Percentiles rank a stretch among this genome's conserved stretches.
Conservation (phyloP, 2,329 filamentous ascomycete genomes). For the Sclerotiophoma versabilis region DNA sequence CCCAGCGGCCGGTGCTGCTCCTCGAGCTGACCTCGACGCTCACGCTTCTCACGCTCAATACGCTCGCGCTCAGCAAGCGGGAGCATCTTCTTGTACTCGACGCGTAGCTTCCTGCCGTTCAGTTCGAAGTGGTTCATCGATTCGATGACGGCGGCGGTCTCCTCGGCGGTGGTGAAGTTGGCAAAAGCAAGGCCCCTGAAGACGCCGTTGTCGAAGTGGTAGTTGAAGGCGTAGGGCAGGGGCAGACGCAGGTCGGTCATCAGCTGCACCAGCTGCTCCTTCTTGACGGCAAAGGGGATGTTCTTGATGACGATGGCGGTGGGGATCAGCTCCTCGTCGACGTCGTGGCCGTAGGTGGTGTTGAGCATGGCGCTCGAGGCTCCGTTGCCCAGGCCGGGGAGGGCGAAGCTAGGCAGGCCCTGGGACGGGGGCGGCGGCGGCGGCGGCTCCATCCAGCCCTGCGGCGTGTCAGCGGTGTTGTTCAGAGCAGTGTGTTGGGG, state of each 20-base stretch:
- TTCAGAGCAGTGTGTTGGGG: neutral
- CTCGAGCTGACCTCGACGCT: slow-evolving; percentile 92
- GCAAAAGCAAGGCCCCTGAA: slow-evolving; percentile 96
- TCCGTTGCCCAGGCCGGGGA: slow-evolving; percentile 49
- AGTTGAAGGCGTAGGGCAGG: slow-evolving; percentile 98
- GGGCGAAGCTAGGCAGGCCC: slow-evolving; percentile 50
- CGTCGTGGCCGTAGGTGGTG: slow-evolving; percentile 59
- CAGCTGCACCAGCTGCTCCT: slow-evolving; percentile 88
- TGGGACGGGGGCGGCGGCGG: slow-evolving; percentile 48
- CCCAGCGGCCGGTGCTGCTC: slow-evolving; percentile 87
- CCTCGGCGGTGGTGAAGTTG: slow-evolving; percentile 95
- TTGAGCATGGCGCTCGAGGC: slow-evolving; percentile 44
- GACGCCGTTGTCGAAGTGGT: slow-evolving; percentile 98
- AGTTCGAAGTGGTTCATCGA: slow-evolving; percentile 95
- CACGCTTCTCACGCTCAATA: slow-evolving; percentile 95
- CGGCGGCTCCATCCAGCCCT: slow-evolving; percentile 68
- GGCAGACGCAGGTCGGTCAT: slow-evolving; percentile 96
- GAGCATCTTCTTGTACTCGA: slow-evolving; percentile 99
- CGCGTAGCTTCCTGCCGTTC: slow-evolving; percentile 89
- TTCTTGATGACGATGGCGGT: slow-evolving; percentile 99
- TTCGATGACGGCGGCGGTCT: slow-evolving; percentile 91
- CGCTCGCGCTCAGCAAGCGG: slow-evolving; percentile 92
- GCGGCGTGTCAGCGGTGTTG: neutral
- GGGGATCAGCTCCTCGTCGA: slow-evolving; percentile 89
- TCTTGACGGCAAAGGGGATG: slow-evolving; percentile 97